Evolutionary conservation across 805 yeast genomes (phyloP).

Genomic region (Saccharomycopsis amapae): DNA sequence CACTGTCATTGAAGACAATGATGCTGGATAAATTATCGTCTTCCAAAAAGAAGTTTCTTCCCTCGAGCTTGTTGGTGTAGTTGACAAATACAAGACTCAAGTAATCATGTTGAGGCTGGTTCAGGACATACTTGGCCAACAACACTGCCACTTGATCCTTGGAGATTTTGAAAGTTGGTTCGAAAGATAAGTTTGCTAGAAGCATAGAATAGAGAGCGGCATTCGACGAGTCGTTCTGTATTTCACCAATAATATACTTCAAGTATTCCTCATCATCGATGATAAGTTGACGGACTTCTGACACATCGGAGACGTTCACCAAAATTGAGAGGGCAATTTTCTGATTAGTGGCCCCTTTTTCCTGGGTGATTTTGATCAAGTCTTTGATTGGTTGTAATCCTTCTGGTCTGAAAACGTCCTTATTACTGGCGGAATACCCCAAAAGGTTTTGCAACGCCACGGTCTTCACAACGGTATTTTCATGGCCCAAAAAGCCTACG

Average conservation of each 20-base stretch:
- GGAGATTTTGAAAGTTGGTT: constrained; percentile 31
- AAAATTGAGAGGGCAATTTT: constrained; percentile 55
- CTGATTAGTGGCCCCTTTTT: constrained; percentile 26
- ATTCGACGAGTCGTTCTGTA: constrained; percentile 51
- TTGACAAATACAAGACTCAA: constrained; percentile 87
- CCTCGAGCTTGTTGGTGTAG: constrained; percentile 63
- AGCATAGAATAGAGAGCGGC: constrained; percentile 81
- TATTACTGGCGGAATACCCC: constrained; percentile 20
- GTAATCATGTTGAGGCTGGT: constrained; percentile 71
- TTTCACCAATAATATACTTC: constrained; percentile 40
- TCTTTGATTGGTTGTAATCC: constrained; percentile 20
- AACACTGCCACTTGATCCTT: constrained; percentile 63
- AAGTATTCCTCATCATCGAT: constrained; percentile 54
- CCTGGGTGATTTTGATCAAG: constrained; percentile 14
- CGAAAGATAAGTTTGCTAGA: constrained; percentile 78
- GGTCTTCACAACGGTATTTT: constrained; percentile 19
- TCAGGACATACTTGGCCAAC: constrained; percentile 82
- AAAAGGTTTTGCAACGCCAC: constrained; percentile 21
- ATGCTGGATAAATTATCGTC: constrained; percentile 76
- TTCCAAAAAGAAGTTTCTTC: constrained; percentile 70
- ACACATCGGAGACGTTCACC: constrained; percentile 75
- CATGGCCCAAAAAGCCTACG: constrained; percentile 23
- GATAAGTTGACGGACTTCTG: constrained; percentile 52
- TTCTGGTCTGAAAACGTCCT: constrained; percentile 16
- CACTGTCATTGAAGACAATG: constrained; percentile 71